Evolutionary conservation across 2,329 filamentous ascomycete genomes (phyloP).

Genomic region (Aureobasidium sp.): DNA sequence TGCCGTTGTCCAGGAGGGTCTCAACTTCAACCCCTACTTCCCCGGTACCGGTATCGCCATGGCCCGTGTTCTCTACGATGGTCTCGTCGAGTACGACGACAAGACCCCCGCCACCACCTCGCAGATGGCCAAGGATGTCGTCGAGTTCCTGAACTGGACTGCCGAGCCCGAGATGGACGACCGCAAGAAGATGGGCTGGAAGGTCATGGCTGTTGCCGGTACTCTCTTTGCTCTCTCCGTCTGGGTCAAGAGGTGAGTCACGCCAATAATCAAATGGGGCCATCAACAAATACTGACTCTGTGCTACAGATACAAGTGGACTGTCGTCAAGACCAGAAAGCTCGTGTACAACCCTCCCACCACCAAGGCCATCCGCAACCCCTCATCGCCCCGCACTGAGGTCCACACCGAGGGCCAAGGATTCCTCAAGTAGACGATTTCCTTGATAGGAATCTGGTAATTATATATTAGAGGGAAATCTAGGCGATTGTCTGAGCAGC

Average conservation of each 20-base stretch:
- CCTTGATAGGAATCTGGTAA: constrained; percentile 2
- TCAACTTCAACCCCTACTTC: constrained; percentile 99
- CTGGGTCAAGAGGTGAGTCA: constrained; percentile 78
- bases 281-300: constrained; percentile 24
- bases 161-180: constrained; percentile 99
- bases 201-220: constrained; percentile 76
- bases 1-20: constrained; percentile 72
- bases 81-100: constrained; percentile 96
- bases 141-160: constrained; percentile 98
- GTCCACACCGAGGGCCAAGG: constrained; percentile 10
- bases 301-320: constrained; percentile 77
- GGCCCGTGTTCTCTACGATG: constrained; percentile 97
- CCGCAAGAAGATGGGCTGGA: constrained; percentile 99
- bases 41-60: constrained; percentile 98
- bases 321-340: constrained; percentile 92
- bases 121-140: constrained; percentile 99
- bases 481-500: constrained; percentile 1
- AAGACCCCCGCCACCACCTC: constrained; percentile 88
- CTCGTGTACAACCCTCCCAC: constrained; percentile 73
- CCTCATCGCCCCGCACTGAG: constrained; percentile 12
- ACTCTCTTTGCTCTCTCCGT: constrained; percentile 80
- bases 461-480: constrained; percentile 12
- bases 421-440: constrained; percentile 4
- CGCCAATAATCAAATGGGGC: neutral
- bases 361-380: constrained; percentile 14